A percentile compares a stretch with the other conserved stretches of the same genome.
Conservation (phyloP, 257 asterid genomes). For the Solanum chiquidenum region DNA sequence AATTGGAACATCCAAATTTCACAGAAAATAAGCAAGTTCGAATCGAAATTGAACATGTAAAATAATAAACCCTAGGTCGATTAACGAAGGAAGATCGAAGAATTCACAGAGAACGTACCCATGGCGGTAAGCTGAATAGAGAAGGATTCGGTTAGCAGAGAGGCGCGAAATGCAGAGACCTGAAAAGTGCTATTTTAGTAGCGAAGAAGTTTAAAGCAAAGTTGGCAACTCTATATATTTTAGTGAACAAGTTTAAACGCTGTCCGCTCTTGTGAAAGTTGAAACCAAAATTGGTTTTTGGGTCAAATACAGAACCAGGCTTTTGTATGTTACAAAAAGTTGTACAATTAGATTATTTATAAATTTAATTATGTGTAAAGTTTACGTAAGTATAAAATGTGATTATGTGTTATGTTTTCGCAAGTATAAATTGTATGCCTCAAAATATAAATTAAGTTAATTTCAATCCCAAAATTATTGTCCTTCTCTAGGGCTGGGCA, state of each 20-base stretch:
- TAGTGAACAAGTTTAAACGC: not conserved
- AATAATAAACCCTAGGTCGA: not conserved
- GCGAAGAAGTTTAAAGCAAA: not conserved
- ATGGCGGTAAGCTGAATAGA: not conserved
- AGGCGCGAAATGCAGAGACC: not conserved
- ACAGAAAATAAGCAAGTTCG: not conserved
- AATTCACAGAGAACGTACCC: not conserved
- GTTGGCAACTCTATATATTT: not conserved
- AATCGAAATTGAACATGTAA: not conserved
- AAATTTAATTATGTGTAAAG: too few relatives aligned
- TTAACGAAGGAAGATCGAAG: not conserved
- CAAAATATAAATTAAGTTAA: too few relatives aligned
- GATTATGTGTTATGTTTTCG: too few relatives aligned
- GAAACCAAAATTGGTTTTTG: not conserved
- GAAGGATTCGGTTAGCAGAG: not conserved
- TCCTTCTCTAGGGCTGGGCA: too few relatives aligned
- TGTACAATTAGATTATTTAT: too few relatives aligned
- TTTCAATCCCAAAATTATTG: too few relatives aligned
- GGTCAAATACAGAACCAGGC: not conserved
- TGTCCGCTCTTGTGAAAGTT: not conserved
- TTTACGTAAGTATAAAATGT: too few relatives aligned
- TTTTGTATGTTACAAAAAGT: too few relatives aligned
- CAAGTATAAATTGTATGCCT: too few relatives aligned
- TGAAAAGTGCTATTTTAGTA: not conserved
- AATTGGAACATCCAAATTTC: not conserved